Evolutionary conservation across 371 early-diverging fungal species (phyloP).

Genomic region (Parasitella parasitica): DNA sequence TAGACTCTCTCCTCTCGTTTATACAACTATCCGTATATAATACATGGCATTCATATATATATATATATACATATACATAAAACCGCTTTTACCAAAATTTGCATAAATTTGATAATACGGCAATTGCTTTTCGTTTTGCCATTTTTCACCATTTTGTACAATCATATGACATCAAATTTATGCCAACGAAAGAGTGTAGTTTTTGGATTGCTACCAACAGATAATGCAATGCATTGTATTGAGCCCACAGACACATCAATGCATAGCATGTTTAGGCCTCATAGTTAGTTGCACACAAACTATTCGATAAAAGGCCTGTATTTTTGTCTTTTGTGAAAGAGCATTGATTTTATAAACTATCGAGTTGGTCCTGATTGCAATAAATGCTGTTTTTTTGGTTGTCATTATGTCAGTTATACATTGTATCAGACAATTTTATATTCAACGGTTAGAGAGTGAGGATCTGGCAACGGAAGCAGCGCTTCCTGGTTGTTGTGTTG

Average conservation of each 20-base stretch:
- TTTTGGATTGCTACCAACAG: background rate
- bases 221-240: background rate
- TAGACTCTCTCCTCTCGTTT: background rate
- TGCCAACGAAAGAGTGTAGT: background rate
- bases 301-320: background rate
- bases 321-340: background rate
- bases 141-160: background rate
- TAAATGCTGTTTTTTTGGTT: background rate
- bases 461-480: background rate
- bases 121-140: background rate
- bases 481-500: too few species aligned
- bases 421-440: too few species aligned
- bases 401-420: too few species aligned
- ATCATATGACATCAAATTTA: background rate
- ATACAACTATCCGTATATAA: background rate
- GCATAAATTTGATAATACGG: background rate
- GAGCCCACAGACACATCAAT: background rate
- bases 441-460: too few species aligned
- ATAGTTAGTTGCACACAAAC: too few species aligned
- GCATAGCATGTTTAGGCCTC: too few species aligned
- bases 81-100: background rate
- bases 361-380: background rate
- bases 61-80: background rate
- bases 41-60: background rate
- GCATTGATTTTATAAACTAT: background rate